Base-by-base conservation (phyloP, 2,329 filamentous ascomycete species). In the Apiospora kogelbergensis region DNA sequence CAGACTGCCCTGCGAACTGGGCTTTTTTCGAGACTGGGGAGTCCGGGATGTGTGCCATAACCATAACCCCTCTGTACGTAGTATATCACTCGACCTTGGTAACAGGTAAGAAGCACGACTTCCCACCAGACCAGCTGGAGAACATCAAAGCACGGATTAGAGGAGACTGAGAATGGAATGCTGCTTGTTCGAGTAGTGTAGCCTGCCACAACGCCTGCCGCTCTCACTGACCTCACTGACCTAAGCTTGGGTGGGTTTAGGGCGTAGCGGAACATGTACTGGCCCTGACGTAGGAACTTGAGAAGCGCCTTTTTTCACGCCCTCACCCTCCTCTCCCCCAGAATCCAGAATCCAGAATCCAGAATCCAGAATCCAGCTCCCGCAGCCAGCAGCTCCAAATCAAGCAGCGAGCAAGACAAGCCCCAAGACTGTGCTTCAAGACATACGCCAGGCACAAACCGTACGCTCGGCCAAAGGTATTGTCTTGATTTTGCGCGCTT, bases 401-500 rank as follows among this genome's bases (percentile, higher is more conserved):
- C 41, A 44, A 44, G 41, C 41, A 48, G n/a, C 2, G 13, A 60
- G 53, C 53, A 37, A 60, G 53, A 60, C 53, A 60, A 60, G 53
- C 20, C 20, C 53, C 53, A 33, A 60, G 53, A 60, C 53, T 33
- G 48, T 33, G 48, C 48, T 60, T 60, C 53, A 37, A 60, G 53
- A 37, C 53, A 60, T 60, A 37, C 53, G 53, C 53, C 53, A 60
- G 53, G 53, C 53, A 60, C 53, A 60, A 60, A 60, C 53, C 53
- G 53, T 60, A 60, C 30, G 53, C 53, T 60, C 53, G 53, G 53
- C 53, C 53, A 60, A 37, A 60, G 53, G 53, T 60, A 37, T 60
- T 60, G 53, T 60, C 53, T 60, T 60, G n/a, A 60, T 60, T 60
- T 60, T 60, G 53, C 53, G 53, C 53, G 53, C 53, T 60, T 60